Base-by-base conservation (phyloP, 495 filamentous ascomycete species). In the Penicillium samsonianum region DNA sequence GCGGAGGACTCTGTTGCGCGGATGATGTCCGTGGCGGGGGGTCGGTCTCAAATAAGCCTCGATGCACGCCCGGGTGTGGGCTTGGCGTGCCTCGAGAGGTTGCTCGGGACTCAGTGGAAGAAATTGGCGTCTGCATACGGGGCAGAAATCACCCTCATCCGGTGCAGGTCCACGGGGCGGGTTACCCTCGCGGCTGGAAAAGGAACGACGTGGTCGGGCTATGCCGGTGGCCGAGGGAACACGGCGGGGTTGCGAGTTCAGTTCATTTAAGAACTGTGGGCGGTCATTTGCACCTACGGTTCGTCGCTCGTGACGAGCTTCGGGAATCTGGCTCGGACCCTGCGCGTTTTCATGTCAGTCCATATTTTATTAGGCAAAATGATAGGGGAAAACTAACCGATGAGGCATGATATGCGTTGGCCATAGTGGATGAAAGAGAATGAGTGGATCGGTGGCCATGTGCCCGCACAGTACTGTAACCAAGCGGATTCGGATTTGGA, bases 91-190 rank as follows among this genome's bases (percentile, higher is more conserved):
- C 11, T 80, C 69, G 53, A 90, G 83, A 20, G 78, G 85, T 12
- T 82, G 80, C 48, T 89, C 80, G 3, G 78, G 69, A 10, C 73
- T 77, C 20, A 87, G 76, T 9, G 87, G 80, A 0, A 92, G 92
- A 7, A 98, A 84, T 60, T 84, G 82, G 10, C 74, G 74, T 57
- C 91, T 88, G 64, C 94, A 98, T 52, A 97, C 85, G 4, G 92
- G 92, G 66, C 94, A 98, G 55, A 93, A 84, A 70, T 98, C 94
- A 60, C 90, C 88, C 65, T 97, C 93, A 17, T 81, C 74, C 8
- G 90, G 76, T 30, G 74, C 64, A 19, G 72, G 62, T 35, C 37
- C 66, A 25, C 68, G 65, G 11, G 57, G 57, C 68, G 26, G 67
- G 65, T 26, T 20, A 16, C 40, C 43, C 10, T 55, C 53, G 9